A percentile compares a stretch with the other conserved stretches of the same genome.
Evolutionary conservation across 2,329 filamentous ascomycete genomes (phyloP).

Genomic region (Eurotiales sp.): DNA sequence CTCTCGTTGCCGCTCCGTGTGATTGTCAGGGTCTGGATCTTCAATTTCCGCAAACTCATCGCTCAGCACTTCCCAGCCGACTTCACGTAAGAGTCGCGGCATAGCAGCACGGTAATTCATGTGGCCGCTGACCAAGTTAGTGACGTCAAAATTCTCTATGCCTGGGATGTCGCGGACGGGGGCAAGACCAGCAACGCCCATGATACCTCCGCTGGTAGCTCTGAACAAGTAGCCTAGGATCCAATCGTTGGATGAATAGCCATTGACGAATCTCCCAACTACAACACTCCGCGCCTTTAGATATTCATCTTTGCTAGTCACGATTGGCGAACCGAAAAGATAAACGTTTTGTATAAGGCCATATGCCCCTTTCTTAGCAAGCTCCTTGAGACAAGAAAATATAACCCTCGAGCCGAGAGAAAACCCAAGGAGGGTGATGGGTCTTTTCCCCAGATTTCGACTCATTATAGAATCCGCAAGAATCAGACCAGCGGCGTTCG

Average conservation of each 20-base stretch:
- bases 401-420: constrained; percentile 90
- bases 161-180: constrained; percentile 71
- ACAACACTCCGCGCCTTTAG: constrained; percentile 77
- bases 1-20: constrained; percentile 80
- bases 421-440: constrained; percentile 91
- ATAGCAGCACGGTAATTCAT: constrained; percentile 96
- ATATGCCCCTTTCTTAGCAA: constrained; percentile 76
- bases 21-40: constrained; percentile 93
- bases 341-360: constrained; percentile 94
- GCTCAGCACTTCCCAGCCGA: constrained; percentile 85
- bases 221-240: constrained; percentile 95
- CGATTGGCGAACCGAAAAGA: constrained; percentile 86
- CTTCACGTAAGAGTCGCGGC: constrained; percentile 79
- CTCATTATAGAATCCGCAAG: constrained; percentile 91
- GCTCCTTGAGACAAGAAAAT: constrained; percentile 83
- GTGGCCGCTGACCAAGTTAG: constrained; percentile 79
- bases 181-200: constrained; percentile 78
- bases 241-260: constrained; percentile 93
- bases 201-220: constrained; percentile 86
- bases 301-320: constrained; percentile 89
- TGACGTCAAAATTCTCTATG: constrained; percentile 86
- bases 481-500: constrained; percentile 83
- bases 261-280: constrained; percentile 89
- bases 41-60: constrained; percentile 97
- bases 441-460: constrained; percentile 82